Evolutionary conservation across 75 land plant genomes (phyloP).

Genomic region (Azolla pinnata): DNA sequence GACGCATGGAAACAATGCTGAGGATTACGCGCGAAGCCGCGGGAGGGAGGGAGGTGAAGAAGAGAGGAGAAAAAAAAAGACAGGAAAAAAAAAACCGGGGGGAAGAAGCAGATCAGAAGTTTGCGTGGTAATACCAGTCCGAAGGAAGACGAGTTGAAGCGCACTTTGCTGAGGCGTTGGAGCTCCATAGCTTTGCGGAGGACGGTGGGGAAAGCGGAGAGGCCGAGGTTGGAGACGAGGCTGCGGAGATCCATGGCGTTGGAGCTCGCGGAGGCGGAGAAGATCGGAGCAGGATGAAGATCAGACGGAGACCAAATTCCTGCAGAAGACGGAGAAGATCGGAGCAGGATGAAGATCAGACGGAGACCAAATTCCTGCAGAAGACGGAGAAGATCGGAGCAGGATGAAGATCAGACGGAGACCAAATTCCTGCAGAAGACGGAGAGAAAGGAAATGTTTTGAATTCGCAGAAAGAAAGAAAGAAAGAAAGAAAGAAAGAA

Average conservation of each 20-base stretch:
- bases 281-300: background rate
- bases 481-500: background rate
- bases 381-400: background rate
- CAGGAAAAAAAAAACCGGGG: background rate
- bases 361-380: background rate
- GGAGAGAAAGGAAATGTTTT: too few relatives aligned
- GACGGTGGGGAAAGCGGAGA: conserved; percentile 25
- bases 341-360: background rate
- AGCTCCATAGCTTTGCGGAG: conserved; percentile 84
- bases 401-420: background rate
- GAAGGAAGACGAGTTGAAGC: conserved; percentile 73
- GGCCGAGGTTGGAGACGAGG: conserved; percentile 35
- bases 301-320: background rate
- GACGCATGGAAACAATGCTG: background rate
- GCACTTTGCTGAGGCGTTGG: conserved; percentile 66
- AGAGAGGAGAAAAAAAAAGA: background rate
- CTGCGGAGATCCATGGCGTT: conserved; percentile 52
- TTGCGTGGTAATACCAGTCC: conserved; percentile 44
- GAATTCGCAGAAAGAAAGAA: too few relatives aligned
- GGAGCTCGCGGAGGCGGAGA: background rate
- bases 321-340: background rate
- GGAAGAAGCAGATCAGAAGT: background rate
- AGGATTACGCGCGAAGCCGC: too few relatives aligned
- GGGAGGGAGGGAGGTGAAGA: too few relatives aligned
- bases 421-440: background rate